phyloP scores from a whole-genome alignment of 352 stramenopile species.

The Aphanomyces astaci region DNA sequence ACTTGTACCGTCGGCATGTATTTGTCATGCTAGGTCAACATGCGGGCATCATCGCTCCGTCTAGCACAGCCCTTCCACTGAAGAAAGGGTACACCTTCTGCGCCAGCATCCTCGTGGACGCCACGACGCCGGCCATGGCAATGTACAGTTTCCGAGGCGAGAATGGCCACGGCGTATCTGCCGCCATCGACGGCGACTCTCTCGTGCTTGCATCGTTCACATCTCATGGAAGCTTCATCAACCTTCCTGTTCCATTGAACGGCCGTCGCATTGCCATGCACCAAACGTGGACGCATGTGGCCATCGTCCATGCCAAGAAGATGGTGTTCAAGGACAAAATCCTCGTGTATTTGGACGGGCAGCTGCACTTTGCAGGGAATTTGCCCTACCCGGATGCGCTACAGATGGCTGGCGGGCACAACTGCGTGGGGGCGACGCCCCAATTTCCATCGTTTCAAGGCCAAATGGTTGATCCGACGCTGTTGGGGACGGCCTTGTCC shows the following conservation, averaged over 20 bases:
- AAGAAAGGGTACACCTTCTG: slow-evolving; percentile 76
- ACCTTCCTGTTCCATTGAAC: slow-evolving; percentile 52
- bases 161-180: slow-evolving; percentile 64
- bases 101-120: slow-evolving; percentile 47
- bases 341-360: slow-evolving; percentile 56
- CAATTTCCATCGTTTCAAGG: slow-evolving; percentile 39
- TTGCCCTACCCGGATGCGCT: slow-evolving; percentile 65
- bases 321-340: slow-evolving; percentile 87
- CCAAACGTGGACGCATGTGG: slow-evolving; percentile 57
- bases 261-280: slow-evolving; percentile 45
- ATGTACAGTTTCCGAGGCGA: slow-evolving; percentile 72
- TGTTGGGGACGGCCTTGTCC: slow-evolving; percentile 56
- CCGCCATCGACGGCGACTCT: slow-evolving; percentile 39
- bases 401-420: slow-evolving; percentile 58
- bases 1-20: slow-evolving; percentile 15
- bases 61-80: slow-evolving; percentile 45
- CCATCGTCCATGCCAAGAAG: slow-evolving; percentile 76
- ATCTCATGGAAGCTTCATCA: slow-evolving; percentile 34
- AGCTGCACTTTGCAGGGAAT: slow-evolving; percentile 47
- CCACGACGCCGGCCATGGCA: slow-evolving; percentile 26
- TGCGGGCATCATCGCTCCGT: slow-evolving; percentile 54
- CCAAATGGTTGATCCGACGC: slow-evolving; percentile 64
- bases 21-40: slow-evolving; percentile 61
- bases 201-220: slow-evolving; percentile 52
- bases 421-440: slow-evolving; percentile 50